These are phyloP conservation scores for Fomitopsis pulvina DNA, from an alignment of 768 basidiomycete genomes.

Conservation along the genomic window DNA sequence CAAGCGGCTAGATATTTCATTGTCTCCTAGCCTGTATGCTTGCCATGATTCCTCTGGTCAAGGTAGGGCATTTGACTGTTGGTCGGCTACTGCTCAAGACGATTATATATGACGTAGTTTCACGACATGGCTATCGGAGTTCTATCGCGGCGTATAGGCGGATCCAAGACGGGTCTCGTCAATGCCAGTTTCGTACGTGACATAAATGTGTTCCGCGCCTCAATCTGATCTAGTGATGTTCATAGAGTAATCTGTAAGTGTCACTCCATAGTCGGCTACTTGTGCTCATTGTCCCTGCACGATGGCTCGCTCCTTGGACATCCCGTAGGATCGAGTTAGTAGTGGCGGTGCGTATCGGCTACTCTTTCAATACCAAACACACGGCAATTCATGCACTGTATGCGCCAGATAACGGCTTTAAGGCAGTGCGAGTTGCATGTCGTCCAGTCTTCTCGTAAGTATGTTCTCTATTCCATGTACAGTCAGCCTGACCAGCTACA, in stretches of 20 bases:
- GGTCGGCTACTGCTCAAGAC: too few relatives aligned
- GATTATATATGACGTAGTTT: too few relatives aligned
- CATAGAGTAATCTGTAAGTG: constrained; percentile 62
- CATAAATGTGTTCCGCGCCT: neutral
- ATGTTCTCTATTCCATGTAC: too few relatives aligned
- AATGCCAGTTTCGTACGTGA: constrained; percentile 73
- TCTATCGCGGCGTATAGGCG: constrained; percentile 68
- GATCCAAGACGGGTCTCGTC: constrained; percentile 68
- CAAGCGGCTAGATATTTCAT: constrained; percentile 3
- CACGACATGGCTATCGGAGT: constrained; percentile 75
- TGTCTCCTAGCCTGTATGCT: constrained; percentile 48
- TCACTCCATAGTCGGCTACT: constrained; percentile 1
- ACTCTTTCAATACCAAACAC: neutral
- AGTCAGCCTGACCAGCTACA: constrained; percentile 1
- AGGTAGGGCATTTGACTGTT: constrained; percentile 40
- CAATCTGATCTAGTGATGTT: too few relatives aligned
- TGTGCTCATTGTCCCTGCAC: neutral
- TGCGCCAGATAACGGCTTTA: constrained; percentile 63
- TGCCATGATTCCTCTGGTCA: constrained; percentile 73
- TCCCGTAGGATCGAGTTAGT: constrained; percentile 45
- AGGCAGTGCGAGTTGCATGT: constrained; percentile 75
- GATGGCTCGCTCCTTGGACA: neutral
- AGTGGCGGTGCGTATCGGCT: constrained; percentile 52
- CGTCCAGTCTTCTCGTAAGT: constrained; percentile 74
- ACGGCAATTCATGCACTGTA: neutral